Evolutionary conservation across 768 basidiomycete genomes (phyloP).

Genomic region (Cystobasidium tubakii): DNA sequence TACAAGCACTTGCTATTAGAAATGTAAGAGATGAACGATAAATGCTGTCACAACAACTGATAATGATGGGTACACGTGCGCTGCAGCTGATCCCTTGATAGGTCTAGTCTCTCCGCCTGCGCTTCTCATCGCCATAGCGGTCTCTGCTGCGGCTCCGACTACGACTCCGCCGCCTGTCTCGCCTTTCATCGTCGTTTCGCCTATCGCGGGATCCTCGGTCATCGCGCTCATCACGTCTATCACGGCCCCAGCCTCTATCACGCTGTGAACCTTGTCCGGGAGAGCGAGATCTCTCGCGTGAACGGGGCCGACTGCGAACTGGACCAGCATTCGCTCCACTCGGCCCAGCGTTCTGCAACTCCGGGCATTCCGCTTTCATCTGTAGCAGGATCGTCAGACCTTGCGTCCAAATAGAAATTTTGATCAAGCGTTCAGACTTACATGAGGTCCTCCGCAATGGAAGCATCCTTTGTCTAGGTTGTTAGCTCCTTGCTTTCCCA

Average conservation of each 20-base stretch:
- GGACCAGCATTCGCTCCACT: constrained; percentile 20
- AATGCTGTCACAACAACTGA: background rate
- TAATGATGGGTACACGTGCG: background rate
- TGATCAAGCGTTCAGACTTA: constrained; percentile 48
- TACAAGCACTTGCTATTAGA: background rate
- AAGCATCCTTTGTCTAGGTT: constrained; percentile 65
- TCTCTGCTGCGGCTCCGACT: constrained; percentile 51
- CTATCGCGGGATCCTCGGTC: constrained; percentile 43
- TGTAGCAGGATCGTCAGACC: background rate
- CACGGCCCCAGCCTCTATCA: constrained; percentile 48
- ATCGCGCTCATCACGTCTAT: constrained; percentile 19
- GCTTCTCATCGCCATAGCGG: constrained; percentile 43
- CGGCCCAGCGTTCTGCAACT: background rate
- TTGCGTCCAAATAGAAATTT: background rate
- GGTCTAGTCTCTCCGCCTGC: constrained; percentile 23
- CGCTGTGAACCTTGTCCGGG: constrained; percentile 48
- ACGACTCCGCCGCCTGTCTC: constrained; percentile 30
- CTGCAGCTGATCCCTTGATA: too few species aligned
- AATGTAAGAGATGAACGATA: too few species aligned
- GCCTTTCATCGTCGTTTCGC: constrained; percentile 16
- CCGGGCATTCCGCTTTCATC: constrained; percentile 38
- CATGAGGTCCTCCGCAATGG: constrained; percentile 84
- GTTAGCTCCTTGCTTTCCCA: constrained; percentile 50
- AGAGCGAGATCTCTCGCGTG: constrained; percentile 6
- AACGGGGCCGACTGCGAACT: background rate